Conservation (phyloP, 306 rosid genomes). For the Spatholobus suberectus region DNA sequence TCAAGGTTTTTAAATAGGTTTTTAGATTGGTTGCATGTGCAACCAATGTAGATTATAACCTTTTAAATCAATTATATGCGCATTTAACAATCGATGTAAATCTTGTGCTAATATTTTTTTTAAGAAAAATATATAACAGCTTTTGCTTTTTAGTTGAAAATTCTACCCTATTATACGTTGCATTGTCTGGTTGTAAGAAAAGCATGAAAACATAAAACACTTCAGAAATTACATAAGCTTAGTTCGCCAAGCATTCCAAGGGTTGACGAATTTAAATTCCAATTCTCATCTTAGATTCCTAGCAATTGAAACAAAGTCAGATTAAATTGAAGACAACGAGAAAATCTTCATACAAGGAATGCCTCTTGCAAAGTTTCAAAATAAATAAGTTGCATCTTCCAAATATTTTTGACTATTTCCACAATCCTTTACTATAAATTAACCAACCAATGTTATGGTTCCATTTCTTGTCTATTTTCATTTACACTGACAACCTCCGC, state of each 20-base stretch:
- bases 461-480: background rate
- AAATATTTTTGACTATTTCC: background rate
- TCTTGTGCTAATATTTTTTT: too few species aligned
- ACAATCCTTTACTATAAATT: background rate
- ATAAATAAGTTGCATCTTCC: background rate
- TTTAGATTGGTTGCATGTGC: too few species aligned
- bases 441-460: constrained; percentile 11
- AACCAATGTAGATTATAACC: too few species aligned
- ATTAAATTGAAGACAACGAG: background rate
- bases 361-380: constrained; percentile 18
- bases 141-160: background rate
- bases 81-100: too few species aligned
- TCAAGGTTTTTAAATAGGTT: too few species aligned
- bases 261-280: background rate
- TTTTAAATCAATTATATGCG: too few species aligned
- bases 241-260: background rate
- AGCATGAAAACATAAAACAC: constrained; percentile 30
- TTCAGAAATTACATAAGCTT: background rate
- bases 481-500: background rate
- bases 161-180: background rate
- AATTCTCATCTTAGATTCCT: constrained; percentile 6
- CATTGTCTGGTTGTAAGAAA: background rate
- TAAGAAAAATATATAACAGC: too few species aligned
- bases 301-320: constrained; percentile 24
- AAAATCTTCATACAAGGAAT: constrained; percentile 4